Evolutionary conservation across 2,329 filamentous ascomycete species (phyloP).

Genomic region (Epicoccum sorghinum): DNA sequence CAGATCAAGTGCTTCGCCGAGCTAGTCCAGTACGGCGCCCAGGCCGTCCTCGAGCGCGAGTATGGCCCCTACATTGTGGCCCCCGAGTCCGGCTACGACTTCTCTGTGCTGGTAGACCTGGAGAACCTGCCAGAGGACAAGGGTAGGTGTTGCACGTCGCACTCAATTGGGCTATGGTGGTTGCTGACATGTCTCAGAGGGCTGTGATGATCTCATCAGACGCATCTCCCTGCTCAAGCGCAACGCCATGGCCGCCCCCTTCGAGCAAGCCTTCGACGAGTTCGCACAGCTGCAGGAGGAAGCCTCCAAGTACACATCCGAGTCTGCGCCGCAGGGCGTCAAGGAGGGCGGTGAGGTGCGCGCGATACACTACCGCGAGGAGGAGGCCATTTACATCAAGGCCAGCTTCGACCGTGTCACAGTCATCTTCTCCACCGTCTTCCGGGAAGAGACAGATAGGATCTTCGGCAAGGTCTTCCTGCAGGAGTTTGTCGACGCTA

Average conservation of each 20-base stretch:
- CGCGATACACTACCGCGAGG: slow-evolving; percentile 97
- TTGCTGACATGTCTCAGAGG: slow-evolving; percentile 63
- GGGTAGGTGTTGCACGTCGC: slow-evolving; percentile 53
- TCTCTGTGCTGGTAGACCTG: slow-evolving; percentile 88
- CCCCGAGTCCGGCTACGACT: slow-evolving; percentile 92
- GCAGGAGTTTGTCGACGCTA: slow-evolving; percentile 96
- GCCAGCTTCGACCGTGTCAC: slow-evolving; percentile 96
- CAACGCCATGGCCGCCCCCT: slow-evolving; percentile 98
- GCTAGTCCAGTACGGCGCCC: slow-evolving; percentile 88
- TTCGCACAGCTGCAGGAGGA: slow-evolving; percentile 86
- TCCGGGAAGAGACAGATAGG: slow-evolving; percentile 95
- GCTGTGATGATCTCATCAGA: slow-evolving; percentile 81
- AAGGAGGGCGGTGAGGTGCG: slow-evolving; percentile 90
- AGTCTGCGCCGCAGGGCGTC: slow-evolving; percentile 90
- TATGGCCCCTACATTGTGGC: slow-evolving; percentile 90
- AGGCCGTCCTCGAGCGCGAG: slow-evolving; percentile 89
- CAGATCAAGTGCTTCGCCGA: slow-evolving; percentile 95
- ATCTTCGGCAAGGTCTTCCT: slow-evolving; percentile 98
- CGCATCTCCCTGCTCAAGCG: slow-evolving; percentile 93
- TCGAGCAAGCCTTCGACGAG: slow-evolving; percentile 95
- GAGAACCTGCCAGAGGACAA: slow-evolving; percentile 83
- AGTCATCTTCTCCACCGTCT: slow-evolving; percentile 98
- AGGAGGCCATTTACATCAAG: slow-evolving; percentile 99
- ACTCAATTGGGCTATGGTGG: background rate
- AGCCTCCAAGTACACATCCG: slow-evolving; percentile 88